These are phyloP conservation scores for Fomitiporia mediterranea DNA, from an alignment of 1,284 basidiomycete genomes.

Conservation along the genomic window DNA sequence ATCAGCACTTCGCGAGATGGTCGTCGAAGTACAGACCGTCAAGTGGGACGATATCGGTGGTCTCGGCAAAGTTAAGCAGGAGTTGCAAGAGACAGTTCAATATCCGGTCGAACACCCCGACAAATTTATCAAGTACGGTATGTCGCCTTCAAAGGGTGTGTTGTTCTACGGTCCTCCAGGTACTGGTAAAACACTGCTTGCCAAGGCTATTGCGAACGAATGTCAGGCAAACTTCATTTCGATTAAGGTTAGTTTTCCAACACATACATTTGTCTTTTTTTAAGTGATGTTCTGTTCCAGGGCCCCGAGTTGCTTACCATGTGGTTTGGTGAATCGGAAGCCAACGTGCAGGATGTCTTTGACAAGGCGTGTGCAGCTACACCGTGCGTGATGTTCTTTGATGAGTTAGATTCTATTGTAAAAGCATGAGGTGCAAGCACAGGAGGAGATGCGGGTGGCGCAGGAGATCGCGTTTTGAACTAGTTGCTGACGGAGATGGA, in stretches of 20 bases:
- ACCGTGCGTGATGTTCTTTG: conserved; percentile 99
- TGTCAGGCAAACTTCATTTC: conserved; percentile 99
- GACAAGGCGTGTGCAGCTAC: conserved; percentile 99
- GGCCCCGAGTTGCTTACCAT: conserved; percentile 97
- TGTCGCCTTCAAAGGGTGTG: conserved; percentile 99
- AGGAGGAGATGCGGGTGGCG: conserved; percentile 88
- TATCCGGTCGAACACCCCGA: conserved; percentile 99
- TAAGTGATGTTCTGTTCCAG: conserved; percentile 38
- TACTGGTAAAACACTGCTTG: conserved; percentile 93
- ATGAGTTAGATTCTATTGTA: conserved; percentile 98
- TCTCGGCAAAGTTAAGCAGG: conserved; percentile 98
- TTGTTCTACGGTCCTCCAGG: conserved; percentile 96
- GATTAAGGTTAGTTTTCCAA: conserved; percentile 61
- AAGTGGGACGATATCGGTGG: conserved; percentile 99
- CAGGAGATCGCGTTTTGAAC: conserved; percentile 95
- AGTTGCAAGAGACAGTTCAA: conserved; percentile 98
- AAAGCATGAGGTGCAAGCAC: conserved; percentile 84
- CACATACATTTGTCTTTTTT: not conserved
- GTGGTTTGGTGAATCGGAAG: conserved; percentile 99
- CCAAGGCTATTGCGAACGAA: conserved; percentile 98
- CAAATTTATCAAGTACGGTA: conserved; percentile 99
- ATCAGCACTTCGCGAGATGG: conserved; percentile 94
- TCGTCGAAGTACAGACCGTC: conserved; percentile 93
- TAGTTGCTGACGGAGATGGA: conserved; percentile 99
- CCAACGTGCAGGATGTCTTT: conserved; percentile 98